Conservation (phyloP, 1,284 basidiomycete species). For the Rhodotorula sp. region DNA sequence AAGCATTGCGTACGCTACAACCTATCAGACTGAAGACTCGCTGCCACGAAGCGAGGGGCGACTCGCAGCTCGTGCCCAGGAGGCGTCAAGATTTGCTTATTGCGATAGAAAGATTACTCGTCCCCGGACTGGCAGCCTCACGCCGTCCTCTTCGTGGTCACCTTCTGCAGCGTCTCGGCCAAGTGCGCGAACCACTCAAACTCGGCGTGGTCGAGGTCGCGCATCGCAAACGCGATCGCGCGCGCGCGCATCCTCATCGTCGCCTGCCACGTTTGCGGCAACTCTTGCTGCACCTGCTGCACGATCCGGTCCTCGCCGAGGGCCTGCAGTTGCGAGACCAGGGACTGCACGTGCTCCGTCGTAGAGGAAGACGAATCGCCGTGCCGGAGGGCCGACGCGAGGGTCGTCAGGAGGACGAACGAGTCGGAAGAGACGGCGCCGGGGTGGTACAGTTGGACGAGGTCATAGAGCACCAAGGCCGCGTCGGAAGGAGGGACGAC, state of each 20-base stretch:
- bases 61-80: no score
- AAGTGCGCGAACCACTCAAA: constrained; percentile 31
- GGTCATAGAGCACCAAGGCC: constrained; percentile 10
- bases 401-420: constrained; percentile 21
- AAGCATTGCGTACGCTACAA: no score
- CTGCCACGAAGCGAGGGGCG: no score
- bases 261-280: background rate
- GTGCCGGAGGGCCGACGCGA: constrained; percentile 2
- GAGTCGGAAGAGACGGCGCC: background rate
- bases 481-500: background rate
- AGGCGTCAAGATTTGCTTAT: no score
- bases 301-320: constrained; percentile 19
- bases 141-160: background rate
- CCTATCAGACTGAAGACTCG: no score
- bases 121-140: background rate
- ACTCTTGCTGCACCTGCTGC: background rate
- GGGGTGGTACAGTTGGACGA: constrained; percentile 9
- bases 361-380: background rate
- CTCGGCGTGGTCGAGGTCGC: constrained; percentile 3
- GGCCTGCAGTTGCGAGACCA: background rate
- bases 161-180: constrained; percentile 11
- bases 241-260: constrained; percentile 11
- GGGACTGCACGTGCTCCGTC: background rate
- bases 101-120: background rate
- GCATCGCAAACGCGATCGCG: constrained; percentile 9